Base-by-base conservation (phyloP, 169 alveolate genomes). In the Plasmodium blacklocki region DNA sequence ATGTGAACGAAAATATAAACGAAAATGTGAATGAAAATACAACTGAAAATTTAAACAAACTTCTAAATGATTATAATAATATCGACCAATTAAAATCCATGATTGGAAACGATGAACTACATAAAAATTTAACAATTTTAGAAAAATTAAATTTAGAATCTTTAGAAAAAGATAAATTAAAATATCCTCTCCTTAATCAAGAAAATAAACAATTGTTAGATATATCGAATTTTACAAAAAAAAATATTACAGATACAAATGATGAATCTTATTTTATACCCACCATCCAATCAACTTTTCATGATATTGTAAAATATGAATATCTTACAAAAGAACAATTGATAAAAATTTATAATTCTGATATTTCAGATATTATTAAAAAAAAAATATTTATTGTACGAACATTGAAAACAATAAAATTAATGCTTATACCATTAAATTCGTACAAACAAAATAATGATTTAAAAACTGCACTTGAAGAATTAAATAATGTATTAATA, bases 281-380 rank as follows among this genome's bases (percentile, higher is more conserved):
- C 2, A 26, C 9, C 0, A 0, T 49, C 8, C 8, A 5, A 8
- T 18, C 76, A 5, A 45, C 12, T 0, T 18, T 64, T 19, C 23
- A 76, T 12, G 88, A 76, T 63, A 23, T 76, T 63, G 18, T 76
- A 76, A 63, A 76, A 63, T 76, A 63, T 49, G 88, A 76, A 29
- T 67, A 76, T 68, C 19, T 76, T 50, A 50, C 68, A 26, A 76
- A 43, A 52, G 5, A 23, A 45, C 76, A 76, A 49, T n/a, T 49
- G 7, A 76, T 76, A 45, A 29, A 76, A 29, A 3, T 15, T 4
- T 62, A 76, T 50, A 68, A 47, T 18, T 26, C 59, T 7, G 88
- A 76, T 29, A 43, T 23, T 15, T 63, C 88, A n/a, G 21, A 12
- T 50, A 49, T 12, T 9, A 71, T 71, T 49, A 71, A 71, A 26